Evolutionary conservation across 768 basidiomycete species (phyloP).

Genomic region (Mrakia frigida): DNA sequence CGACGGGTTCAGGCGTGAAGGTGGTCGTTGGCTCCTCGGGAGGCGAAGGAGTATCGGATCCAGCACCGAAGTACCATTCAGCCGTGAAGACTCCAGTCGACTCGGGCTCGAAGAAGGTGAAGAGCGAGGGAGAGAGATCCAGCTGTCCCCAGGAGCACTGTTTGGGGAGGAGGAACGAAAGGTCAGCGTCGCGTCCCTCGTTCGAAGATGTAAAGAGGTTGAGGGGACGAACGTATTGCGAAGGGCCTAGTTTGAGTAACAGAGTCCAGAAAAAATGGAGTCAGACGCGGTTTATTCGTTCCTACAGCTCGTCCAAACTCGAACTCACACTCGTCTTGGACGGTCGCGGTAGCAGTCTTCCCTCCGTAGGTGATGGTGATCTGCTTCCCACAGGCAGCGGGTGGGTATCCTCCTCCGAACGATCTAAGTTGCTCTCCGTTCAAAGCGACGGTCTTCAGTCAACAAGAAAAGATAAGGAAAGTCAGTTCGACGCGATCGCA

Average conservation of each 20-base stretch:
- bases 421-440: conserved; percentile 9
- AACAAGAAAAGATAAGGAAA: not conserved
- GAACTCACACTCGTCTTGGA: conserved; percentile 6
- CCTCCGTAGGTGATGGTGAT: conserved; percentile 4
- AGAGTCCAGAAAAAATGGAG: not conserved
- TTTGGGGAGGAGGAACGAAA: not conserved
- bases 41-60: not conserved
- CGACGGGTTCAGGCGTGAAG: not conserved
- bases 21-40: not conserved
- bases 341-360: not conserved
- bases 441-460: not conserved
- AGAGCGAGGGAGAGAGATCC: conserved; percentile 9
- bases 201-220: not conserved
- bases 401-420: conserved; percentile 6
- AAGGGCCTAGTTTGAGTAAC: not conserved
- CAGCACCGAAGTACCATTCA: not conserved
- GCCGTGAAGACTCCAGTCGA: conserved; percentile 1
- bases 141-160: conserved; percentile 18
- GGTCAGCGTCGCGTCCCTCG: not conserved
- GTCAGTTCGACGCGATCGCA: not conserved
- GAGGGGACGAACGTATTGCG: conserved; percentile 1
- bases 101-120: conserved; percentile 4
- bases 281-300: not conserved
- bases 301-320: not conserved
- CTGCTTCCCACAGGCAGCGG: not conserved